These are phyloP conservation scores for Choiromyces venosus DNA, from an alignment of 495 filamentous ascomycete genomes.

Conservation along the genomic window DNA sequence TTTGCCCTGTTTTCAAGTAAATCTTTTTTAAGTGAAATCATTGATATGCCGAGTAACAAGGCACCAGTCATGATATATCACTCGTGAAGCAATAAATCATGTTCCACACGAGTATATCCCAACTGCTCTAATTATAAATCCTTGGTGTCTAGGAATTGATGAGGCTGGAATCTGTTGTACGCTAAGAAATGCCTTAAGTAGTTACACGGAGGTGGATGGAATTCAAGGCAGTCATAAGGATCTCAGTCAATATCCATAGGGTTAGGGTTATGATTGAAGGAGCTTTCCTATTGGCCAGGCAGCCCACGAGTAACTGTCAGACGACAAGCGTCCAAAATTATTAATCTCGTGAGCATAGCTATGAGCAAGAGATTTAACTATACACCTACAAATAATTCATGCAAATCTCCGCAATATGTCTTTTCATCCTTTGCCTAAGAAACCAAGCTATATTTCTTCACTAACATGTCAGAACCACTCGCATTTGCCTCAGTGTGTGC, in stretches of 20 bases:
- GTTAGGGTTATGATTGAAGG: background rate
- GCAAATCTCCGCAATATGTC: background rate
- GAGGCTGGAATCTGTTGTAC: background rate
- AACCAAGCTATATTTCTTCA: background rate
- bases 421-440: background rate
- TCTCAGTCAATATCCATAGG: background rate
- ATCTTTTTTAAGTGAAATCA: background rate
- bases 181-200: background rate
- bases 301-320: background rate
- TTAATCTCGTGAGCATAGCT: background rate
- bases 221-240: background rate
- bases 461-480: conserved; percentile 26
- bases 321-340: background rate
- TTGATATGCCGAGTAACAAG: background rate
- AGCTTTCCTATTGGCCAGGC: background rate
- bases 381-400: background rate
- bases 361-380: background rate
- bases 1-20: background rate
- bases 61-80: background rate
- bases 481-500: conserved; percentile 25
- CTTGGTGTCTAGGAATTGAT: background rate
- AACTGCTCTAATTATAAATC: background rate
- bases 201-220: background rate
- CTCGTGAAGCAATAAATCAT: background rate
- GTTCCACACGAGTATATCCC: background rate